Evolutionary conservation across 768 basidiomycete species (phyloP), one percentile per base, ranked within the genome.

Genomic region (Russula vinacea): DNA sequence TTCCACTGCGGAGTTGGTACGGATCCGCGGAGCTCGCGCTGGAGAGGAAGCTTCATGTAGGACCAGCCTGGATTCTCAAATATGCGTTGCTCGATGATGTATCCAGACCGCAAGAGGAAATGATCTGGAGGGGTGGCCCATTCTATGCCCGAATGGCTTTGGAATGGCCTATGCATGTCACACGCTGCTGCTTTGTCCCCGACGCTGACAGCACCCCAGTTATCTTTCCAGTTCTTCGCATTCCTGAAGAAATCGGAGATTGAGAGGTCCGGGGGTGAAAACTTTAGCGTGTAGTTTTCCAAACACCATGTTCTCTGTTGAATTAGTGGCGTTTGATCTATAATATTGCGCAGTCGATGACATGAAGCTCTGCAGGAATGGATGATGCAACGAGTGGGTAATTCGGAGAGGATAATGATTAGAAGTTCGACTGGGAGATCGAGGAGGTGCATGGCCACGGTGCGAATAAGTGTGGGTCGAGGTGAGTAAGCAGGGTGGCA

Each of bases 371-470:
- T 44, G 54, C 64, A 65, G 35, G 35, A 35, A 10, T 5, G 35
- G 35, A 35, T 35, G 29, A 29, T 29, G 29, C 29, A 29, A 19
- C 29, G 58, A 35, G 29, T 47, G 10, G 64, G 56, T 16, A 65
- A 32, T 10, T 22, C 44, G 6, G 53, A 32, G 24, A 65, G 10
- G 39, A 65, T 60, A 16, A 37, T 45, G 24, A 60, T 5, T 3
- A 65, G 58, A 11, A 65, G 22, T 37, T 65, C 64, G 47, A 33
- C 22, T 13, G 64, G 64, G 16, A 65, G 59, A 26, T 40, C 6
- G 9, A 60, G 64, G 17, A 65, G 47, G 11, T 49, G 59, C 35
- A 22, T 19, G 51, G 6, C 26, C 37, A 60, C 51, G 39, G 22
- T 57, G 47, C 42, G 32, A 49, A 35, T 32, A n/a, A 17, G n/a